Evolutionary conservation across 1,139 yeast genomes (phyloP).

Genomic region (Pichia sp.): DNA sequence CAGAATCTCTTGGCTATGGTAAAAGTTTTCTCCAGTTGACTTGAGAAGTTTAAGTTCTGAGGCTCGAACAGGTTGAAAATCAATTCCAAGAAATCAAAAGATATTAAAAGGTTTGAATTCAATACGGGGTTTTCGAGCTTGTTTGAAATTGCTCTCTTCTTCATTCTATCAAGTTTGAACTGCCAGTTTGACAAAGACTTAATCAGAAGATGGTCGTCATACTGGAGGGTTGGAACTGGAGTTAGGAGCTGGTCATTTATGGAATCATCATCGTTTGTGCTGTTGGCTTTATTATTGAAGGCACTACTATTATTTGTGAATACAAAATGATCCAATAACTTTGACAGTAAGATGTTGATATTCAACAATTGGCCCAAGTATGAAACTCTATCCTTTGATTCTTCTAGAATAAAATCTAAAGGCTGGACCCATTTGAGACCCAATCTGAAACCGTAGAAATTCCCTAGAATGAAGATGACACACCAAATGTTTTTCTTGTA

Average conservation of each 20-base stretch:
- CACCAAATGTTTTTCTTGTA: slow-evolving; percentile 24
- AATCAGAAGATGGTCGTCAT: slow-evolving; percentile 17
- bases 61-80: slow-evolving; percentile 22
- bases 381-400: slow-evolving; percentile 14
- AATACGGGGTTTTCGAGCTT: neutral
- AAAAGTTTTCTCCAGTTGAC: slow-evolving; percentile 6
- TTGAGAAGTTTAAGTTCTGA: neutral
- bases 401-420: slow-evolving; percentile 20
- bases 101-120: slow-evolving; percentile 7
- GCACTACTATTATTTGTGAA: slow-evolving; percentile 16
- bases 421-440: slow-evolving; percentile 27
- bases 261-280: neutral
- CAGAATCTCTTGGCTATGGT: slow-evolving; percentile 4
- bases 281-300: too few relatives aligned
- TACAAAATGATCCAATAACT: slow-evolving; percentile 21
- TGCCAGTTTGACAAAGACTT: slow-evolving; percentile 26
- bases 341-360: slow-evolving; percentile 18
- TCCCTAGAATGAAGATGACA: slow-evolving; percentile 25
- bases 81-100: slow-evolving; percentile 18
- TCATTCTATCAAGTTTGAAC: slow-evolving; percentile 18
- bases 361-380: slow-evolving; percentile 23
- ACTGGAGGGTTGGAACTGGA: neutral
- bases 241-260: neutral
- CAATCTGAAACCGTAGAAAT: slow-evolving; percentile 23
- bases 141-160: slow-evolving; percentile 5